Evolutionary conservation across 345 rosid genomes (phyloP), one percentile per base, ranked within the genome.

Genomic region (Psidium guajava): DNA sequence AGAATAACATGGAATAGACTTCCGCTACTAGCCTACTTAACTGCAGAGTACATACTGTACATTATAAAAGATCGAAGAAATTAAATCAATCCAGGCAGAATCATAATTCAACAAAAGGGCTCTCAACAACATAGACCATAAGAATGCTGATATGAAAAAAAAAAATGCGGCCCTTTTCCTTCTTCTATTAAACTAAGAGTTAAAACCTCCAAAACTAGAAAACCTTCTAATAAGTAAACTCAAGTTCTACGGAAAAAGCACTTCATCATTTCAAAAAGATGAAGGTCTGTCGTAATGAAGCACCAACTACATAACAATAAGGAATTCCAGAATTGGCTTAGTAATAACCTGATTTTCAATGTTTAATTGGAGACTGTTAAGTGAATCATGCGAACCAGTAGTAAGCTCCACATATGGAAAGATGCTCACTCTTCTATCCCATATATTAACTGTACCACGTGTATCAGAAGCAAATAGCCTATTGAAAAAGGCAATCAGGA

Each of bases 381-480:
- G 89, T 14, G 89, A 86, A 81, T 89, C 86, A 52, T 61, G 87
- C 53, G 88, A 91, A 90, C 87, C 88, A 85, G 91, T 88, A 81
- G 90, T 83, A 73, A 97, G 95, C 89, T 94, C 93, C 82, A 91
- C 91, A 87, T 93, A 93, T 85, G 99, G 99, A 89, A 90, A 84
- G 86, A 80, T 82, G 59, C 95, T 82, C 59, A 55, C 89, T 89
- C 98, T 92, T 91, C 96, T 93, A 90, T 97, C 99, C 99, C 99
- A 97, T 83, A 96, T 58, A 89, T 90, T 92, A 83, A 97, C 88
- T 50, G 82, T 82, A 74, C 99, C 98, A 86, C 87, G 85, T 22
- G 94, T 92, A 87, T 95, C 98, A 50, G 99, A 92, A 89, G 96
- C 93, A 89, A 94, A 83, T 86, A 97, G 82, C 93, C 99, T 97